Evolutionary conservation across 495 filamentous ascomycete species (phyloP), one percentile per base, ranked within the genome.

Genomic region (Hyaloscypha variabilis): DNA sequence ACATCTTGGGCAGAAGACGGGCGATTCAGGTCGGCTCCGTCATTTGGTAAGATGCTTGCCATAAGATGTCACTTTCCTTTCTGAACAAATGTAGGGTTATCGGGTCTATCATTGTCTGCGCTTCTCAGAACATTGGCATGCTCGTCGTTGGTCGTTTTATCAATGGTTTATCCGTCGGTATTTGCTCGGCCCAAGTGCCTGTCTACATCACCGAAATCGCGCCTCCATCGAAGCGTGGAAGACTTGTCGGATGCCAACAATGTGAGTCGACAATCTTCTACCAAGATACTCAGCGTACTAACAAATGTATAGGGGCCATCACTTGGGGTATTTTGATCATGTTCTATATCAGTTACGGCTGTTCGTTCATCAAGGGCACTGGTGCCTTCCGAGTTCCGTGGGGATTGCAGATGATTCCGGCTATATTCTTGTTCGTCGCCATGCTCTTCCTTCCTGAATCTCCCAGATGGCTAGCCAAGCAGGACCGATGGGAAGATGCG

Each of bases 321-420:
- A 91, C 88, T 60, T 91, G 88, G 88, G 91, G 91, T 72, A 92
- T 93, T 66, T 65, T 92, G 65, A 92, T 93, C 73, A 92, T 93
- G 90, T 93, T 88, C 80, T 81, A 84, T 73, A 88, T 96, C 71
- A 91, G 85, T 63, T 95, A 91, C 61, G 92, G 91, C 17, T 88
- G 83, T 74, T 86, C 85, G 26, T 92, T 82, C 73, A 83, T 95
- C 64, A 68, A 79, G 0, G 79, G 82, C 13, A 72, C 80, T n/a
- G 82, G 82, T 2, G 78, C 88, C 26, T 94, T 90, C 79, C 83
- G 91, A 36, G 73, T 91, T 24, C 90, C 90, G 24, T 94, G 90
- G 91, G 91, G 85, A 65, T 72, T 92, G 4, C 91, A 93, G 74
- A 89, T 88, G 77, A 76, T 93, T 60, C 91, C 91, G 0, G 90